These are phyloP conservation scores for Metarhizium rileyi DNA, from an alignment of 2,329 filamentous ascomycete species.

Conservation along the genomic window DNA sequence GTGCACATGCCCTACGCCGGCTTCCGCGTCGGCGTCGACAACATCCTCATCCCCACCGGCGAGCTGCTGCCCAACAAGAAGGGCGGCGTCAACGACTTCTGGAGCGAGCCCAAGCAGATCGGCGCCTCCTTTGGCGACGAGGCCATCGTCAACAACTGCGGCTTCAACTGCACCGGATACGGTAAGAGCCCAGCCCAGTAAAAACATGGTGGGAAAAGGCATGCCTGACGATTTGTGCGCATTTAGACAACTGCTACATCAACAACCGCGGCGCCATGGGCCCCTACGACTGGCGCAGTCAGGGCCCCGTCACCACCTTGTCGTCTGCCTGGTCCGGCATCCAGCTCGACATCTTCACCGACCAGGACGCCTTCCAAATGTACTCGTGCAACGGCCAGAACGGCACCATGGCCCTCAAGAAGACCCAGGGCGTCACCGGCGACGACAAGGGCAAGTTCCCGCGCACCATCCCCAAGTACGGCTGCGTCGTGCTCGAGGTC, in stretches of 20 bases:
- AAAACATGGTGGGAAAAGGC: not conserved
- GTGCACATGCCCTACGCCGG: conserved; percentile 64
- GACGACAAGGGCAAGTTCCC: conserved; percentile 39
- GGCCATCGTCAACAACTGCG: conserved; percentile 64
- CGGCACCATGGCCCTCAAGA: conserved; percentile 59
- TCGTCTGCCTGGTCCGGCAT: conserved; percentile 73
- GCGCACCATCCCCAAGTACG: conserved; percentile 61
- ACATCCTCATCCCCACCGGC: conserved; percentile 65
- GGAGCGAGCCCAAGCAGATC: conserved; percentile 70
- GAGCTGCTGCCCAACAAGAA: conserved; percentile 60
- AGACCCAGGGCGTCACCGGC: conserved; percentile 53
- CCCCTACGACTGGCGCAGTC: conserved; percentile 53
- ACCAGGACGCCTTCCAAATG: conserved; percentile 82
- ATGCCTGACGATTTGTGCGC: not conserved
- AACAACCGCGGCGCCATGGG: conserved; percentile 51
- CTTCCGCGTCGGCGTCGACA: conserved; percentile 58
- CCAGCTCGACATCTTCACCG: conserved; percentile 67
- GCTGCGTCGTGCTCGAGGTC: conserved; percentile 83
- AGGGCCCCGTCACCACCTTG: conserved; percentile 54
- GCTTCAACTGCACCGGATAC: conserved; percentile 73
- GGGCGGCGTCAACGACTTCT: conserved; percentile 70
- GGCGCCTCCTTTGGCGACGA: conserved; percentile 57
- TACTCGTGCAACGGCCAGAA: conserved; percentile 76
- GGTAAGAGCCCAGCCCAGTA: conserved; percentile 37
- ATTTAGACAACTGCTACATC: conserved; percentile 57